These are phyloP conservation scores for Filobasidium floriforme DNA, from an alignment of 768 basidiomycete genomes.

Conservation along the genomic window DNA sequence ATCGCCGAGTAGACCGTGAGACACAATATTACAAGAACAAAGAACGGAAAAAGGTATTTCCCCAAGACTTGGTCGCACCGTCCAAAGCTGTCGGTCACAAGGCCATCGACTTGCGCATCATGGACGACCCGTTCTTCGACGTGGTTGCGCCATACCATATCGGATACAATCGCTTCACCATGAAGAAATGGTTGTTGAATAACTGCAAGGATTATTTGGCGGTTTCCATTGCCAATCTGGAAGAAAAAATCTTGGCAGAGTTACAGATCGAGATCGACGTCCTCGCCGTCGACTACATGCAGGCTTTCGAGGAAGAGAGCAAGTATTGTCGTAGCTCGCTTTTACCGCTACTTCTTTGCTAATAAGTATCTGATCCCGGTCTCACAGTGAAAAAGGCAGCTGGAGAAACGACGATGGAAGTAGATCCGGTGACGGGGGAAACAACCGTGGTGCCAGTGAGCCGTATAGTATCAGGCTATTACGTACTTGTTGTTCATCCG, in stretches of 20 bases:
- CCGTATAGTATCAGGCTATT: background rate
- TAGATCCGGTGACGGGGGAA: background rate
- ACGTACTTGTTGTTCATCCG: background rate
- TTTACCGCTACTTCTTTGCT: no score
- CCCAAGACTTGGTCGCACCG: slow-evolving; percentile 64
- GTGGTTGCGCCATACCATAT: slow-evolving; percentile 78
- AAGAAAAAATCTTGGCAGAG: slow-evolving; percentile 4
- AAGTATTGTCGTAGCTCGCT: no score
- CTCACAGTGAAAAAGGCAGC: no score
- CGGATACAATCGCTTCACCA: slow-evolving; percentile 75
- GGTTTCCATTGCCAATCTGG: background rate
- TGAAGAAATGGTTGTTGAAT: slow-evolving; percentile 53
- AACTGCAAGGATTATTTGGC: background rate
- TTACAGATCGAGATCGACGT: slow-evolving; percentile 2
- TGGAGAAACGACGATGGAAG: no score
- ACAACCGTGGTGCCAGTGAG: background rate
- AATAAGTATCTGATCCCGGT: no score
- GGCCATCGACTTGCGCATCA: slow-evolving; percentile 76
- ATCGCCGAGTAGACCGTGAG: no score
- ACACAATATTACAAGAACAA: no score
- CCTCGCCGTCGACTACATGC: background rate
- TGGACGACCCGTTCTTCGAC: slow-evolving; percentile 85
- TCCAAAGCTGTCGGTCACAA: slow-evolving; percentile 64
- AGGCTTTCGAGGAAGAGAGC: background rate
- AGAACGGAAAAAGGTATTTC: slow-evolving; percentile 75